phyloP scores from a whole-genome alignment of 371 early-diverging fungal genomes.

The Rhizopus delemar region DNA sequence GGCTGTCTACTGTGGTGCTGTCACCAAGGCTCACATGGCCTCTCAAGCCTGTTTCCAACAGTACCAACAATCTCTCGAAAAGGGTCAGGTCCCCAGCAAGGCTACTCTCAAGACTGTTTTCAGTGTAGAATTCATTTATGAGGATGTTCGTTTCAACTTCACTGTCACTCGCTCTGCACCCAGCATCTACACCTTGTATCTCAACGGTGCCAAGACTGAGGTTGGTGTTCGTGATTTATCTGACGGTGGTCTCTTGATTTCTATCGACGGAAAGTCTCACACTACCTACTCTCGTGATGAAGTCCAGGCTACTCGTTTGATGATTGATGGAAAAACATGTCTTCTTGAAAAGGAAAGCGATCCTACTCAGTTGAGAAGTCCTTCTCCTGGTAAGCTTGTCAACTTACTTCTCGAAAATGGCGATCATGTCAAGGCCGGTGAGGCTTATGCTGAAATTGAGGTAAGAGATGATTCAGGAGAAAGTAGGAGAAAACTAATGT shows the following conservation, averaged over 20 bases:
- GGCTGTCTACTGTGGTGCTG: conserved; percentile 91
- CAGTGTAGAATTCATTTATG: conserved; percentile 88
- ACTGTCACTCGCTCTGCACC: conserved; percentile 81
- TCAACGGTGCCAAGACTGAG: conserved; percentile 82
- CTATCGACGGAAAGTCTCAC: conserved; percentile 86
- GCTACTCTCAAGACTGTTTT: conserved; percentile 74
- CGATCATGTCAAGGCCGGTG: conserved; percentile 83
- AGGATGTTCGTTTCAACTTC: conserved; percentile 86
- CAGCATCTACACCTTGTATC: conserved; percentile 73
- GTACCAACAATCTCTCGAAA: conserved; percentile 81
- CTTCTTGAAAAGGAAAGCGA: conserved; percentile 94
- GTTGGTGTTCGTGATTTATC: conserved; percentile 82
- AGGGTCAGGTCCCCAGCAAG: conserved; percentile 88
- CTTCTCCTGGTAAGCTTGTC: conserved; percentile 97
- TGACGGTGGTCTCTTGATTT: conserved; percentile 92
- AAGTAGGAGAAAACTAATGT: conserved; percentile 8
- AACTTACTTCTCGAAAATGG: conserved; percentile 91
- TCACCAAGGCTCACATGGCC: conserved; percentile 77
- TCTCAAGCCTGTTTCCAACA: conserved; percentile 68
- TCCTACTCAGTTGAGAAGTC: conserved; percentile 92
- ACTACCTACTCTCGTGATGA: conserved; percentile 91
- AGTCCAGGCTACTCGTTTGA: conserved; percentile 84
- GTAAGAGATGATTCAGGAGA: conserved; percentile 23
- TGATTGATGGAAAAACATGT: conserved; percentile 90
- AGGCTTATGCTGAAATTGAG: conserved; percentile 98